Percentiles rank a stretch among this genome's conserved stretches.
These are phyloP conservation scores for Paramecium bursaria DNA, from an alignment of 73 alveolate species.

Conservation along the genomic window DNA sequence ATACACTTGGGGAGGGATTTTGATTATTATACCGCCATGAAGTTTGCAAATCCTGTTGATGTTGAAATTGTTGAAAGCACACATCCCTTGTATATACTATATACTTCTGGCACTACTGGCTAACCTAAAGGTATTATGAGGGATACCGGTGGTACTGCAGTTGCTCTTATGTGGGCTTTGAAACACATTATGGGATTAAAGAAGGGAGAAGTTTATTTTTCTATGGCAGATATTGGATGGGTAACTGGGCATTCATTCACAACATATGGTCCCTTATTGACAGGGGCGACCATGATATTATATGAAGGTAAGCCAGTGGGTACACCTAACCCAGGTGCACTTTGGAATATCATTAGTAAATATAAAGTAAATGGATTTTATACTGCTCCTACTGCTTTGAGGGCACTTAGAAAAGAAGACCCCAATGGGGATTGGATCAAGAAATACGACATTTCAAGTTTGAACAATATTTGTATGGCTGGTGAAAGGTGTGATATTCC, in stretches of 20 bases:
- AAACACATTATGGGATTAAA: constrained; percentile 89
- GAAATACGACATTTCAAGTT: constrained; percentile 77
- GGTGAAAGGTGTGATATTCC: constrained; percentile 99
- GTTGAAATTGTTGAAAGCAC: constrained; percentile 86
- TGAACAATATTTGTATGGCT: constrained; percentile 83
- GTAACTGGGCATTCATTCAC: constrained; percentile 99
- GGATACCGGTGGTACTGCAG: constrained; percentile 97
- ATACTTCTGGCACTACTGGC: constrained; percentile 99
- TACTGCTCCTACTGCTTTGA: constrained; percentile 99
- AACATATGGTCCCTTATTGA: constrained; percentile 98
- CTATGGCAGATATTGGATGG: constrained; percentile 99
- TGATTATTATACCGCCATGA: constrained; percentile 79
- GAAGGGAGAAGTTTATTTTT: constrained; percentile 91
- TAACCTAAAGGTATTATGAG: constrained; percentile 99
- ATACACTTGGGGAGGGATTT: constrained; percentile 63
- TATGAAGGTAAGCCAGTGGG: constrained; percentile 99
- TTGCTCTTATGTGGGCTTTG: constrained; percentile 95
- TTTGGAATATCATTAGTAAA: constrained; percentile 92
- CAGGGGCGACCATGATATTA: constrained; percentile 97
- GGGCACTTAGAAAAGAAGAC: constrained; percentile 97
- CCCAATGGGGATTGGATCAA: constrained; percentile 93
- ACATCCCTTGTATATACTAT: constrained; percentile 95
- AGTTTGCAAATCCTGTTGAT: constrained; percentile 71
- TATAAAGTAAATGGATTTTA: constrained; percentile 92
- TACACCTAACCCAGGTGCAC: constrained; percentile 94